Conservation (phyloP, 176 grass and related monocot genomes). For the Microstegium vimineum region DNA sequence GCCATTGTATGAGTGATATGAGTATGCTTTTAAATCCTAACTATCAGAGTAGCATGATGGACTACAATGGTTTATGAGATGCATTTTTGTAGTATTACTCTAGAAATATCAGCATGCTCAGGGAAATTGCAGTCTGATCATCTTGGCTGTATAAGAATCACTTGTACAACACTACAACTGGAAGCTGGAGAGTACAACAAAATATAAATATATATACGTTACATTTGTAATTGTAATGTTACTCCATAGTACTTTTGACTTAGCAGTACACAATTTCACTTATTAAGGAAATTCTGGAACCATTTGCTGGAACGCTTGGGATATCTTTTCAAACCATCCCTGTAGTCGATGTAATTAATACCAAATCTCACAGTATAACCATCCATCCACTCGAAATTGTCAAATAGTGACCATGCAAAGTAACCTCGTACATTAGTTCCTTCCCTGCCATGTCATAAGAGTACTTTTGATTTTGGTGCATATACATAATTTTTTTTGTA, state of each 20-base stretch:
- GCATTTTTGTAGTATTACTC: background rate
- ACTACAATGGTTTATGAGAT: background rate
- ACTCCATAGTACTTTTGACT: background rate
- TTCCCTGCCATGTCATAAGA: conserved; percentile 45
- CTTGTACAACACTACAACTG: background rate
- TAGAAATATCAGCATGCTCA: background rate
- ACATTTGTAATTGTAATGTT: conserved; percentile 1
- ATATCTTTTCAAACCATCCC: conserved; percentile 74
- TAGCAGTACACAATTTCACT: conserved; percentile 4
- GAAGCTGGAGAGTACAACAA: background rate
- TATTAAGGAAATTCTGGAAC: conserved; percentile 61
- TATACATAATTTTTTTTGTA: background rate
- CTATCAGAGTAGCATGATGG: background rate
- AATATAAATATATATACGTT: background rate
- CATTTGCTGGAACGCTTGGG: conserved; percentile 64
- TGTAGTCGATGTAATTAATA: conserved; percentile 66
- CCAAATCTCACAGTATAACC: conserved; percentile 86
- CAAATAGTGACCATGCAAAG: conserved; percentile 83
- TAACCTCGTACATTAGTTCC: conserved; percentile 62
- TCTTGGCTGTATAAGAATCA: background rate
- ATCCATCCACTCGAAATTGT: conserved; percentile 88
- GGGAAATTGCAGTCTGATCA: background rate
- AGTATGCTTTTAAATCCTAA: background rate
- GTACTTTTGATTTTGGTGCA: background rate
- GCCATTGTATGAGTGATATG: background rate